Conservation (phyloP, 116 monocot genomes). For the Zostera marina region DNA sequence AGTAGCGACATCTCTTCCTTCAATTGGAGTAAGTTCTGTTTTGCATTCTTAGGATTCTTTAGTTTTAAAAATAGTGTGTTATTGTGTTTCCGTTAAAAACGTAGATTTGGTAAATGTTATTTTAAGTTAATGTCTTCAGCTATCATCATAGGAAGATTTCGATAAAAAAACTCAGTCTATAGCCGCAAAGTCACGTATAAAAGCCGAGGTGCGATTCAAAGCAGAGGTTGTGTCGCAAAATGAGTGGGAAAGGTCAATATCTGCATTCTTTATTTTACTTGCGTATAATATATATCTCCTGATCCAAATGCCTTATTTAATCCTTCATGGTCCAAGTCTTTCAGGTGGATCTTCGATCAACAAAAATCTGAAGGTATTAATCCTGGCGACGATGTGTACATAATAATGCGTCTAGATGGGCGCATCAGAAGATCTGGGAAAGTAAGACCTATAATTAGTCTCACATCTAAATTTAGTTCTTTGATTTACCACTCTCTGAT, state of each 20-base stretch:
- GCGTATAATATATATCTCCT: no score
- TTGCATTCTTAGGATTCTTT: no score
- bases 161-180: slow-evolving; percentile 75
- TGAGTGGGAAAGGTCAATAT: slow-evolving; percentile 85
- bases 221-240: slow-evolving; percentile 76
- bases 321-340: not conserved
- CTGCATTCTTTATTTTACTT: not conserved
- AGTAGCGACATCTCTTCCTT: slow-evolving; percentile 52
- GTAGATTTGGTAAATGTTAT: no score
- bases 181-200: slow-evolving; percentile 65
- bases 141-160: slow-evolving; percentile 57
- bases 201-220: slow-evolving; percentile 84
- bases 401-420: slow-evolving; percentile 88
- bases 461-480: not conserved
- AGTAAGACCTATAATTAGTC: slow-evolving; percentile 11
- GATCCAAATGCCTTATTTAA: no score
- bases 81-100: no score
- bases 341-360: slow-evolving; percentile 88
- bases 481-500: not conserved
- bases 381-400: slow-evolving; percentile 88
- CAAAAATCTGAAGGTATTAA: slow-evolving; percentile 78
- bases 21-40: slow-evolving; percentile 50
- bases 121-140: no score
- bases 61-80: no score
- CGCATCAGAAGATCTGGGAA: slow-evolving; percentile 89